phyloP scores from a whole-genome alignment of 257 asterid genomes.

The Nemophila menziesii region DNA sequence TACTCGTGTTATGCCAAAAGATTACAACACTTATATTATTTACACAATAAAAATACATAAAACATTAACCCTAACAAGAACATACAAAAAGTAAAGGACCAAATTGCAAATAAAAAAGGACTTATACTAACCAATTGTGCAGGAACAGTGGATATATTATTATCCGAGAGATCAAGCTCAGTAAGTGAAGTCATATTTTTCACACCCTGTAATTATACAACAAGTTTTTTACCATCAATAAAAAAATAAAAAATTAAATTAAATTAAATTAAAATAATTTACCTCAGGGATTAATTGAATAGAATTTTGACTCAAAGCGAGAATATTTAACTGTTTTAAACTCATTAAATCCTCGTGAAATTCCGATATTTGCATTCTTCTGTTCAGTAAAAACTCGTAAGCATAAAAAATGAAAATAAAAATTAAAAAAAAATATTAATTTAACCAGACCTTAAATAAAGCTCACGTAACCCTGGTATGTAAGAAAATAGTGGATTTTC shows the following conservation, averaged over 20 bases:
- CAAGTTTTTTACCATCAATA: too few species aligned
- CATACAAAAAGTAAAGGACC: too few species aligned
- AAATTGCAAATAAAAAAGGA: not conserved
- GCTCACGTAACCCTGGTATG: conserved; percentile 73
- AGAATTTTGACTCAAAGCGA: conserved; percentile 82
- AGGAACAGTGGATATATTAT: conserved; percentile 69
- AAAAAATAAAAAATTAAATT: too few species aligned
- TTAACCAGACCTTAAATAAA: conserved; percentile 65
- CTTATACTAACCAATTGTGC: conserved; percentile 58
- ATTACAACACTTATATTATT: too few species aligned
- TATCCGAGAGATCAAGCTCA: conserved; percentile 80
- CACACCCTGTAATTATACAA: conserved; percentile 71
- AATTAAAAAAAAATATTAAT: conserved; percentile 9
- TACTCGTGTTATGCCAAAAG: too few species aligned
- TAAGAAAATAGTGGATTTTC: conserved; percentile 61
- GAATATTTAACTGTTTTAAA: conserved; percentile 50
- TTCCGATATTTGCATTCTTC: conserved; percentile 61
- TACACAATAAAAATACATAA: too few species aligned
- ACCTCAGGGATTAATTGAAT: conserved; percentile 53
- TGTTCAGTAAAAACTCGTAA: conserved; percentile 33
- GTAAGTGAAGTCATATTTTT: conserved; percentile 54
- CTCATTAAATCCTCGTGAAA: conserved; percentile 60
- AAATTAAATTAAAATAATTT: too few species aligned
- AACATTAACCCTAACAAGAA: too few species aligned
- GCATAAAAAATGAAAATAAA: conserved; percentile 12